These are phyloP conservation scores for Corylus heterophylla DNA, from an alignment of 306 rosid genomes.

Conservation along the genomic window DNA sequence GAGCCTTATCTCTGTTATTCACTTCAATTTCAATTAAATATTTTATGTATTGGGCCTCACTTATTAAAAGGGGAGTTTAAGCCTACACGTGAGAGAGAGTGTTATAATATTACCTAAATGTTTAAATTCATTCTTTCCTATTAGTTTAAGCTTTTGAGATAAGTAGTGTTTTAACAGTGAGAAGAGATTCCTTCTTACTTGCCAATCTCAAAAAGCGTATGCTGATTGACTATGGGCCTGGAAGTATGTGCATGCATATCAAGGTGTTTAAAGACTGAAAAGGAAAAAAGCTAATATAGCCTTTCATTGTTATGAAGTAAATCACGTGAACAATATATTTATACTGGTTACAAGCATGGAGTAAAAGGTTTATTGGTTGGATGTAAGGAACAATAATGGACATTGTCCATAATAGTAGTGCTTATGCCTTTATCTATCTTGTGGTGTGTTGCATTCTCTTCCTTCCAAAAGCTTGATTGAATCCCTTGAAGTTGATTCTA, in stretches of 20 bases:
- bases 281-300: background rate
- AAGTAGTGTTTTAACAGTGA: too few relatives aligned
- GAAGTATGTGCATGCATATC: background rate
- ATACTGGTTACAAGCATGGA: background rate
- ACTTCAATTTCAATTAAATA: too few relatives aligned
- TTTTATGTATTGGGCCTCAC: too few relatives aligned
- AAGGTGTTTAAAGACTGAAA: background rate
- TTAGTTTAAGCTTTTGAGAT: too few relatives aligned
- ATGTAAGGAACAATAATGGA: slow-evolving; percentile 4
- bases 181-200: background rate
- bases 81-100: too few relatives aligned
- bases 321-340: background rate
- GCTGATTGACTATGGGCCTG: background rate
- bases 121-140: too few relatives aligned
- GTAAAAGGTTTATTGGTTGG: slow-evolving; percentile 6
- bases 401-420: slow-evolving; percentile 19
- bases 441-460: background rate
- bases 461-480: background rate
- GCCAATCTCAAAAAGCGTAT: background rate
- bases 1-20: too few relatives aligned
- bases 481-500: background rate
- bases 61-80: too few relatives aligned
- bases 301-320: background rate
- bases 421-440: slow-evolving; percentile 2
- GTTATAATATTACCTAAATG: too few relatives aligned